Evolutionary conservation across 2,329 filamentous ascomycete genomes (phyloP), one percentile per base, ranked within the genome.

Genomic region (Fusarium pseudoanthophilum): DNA sequence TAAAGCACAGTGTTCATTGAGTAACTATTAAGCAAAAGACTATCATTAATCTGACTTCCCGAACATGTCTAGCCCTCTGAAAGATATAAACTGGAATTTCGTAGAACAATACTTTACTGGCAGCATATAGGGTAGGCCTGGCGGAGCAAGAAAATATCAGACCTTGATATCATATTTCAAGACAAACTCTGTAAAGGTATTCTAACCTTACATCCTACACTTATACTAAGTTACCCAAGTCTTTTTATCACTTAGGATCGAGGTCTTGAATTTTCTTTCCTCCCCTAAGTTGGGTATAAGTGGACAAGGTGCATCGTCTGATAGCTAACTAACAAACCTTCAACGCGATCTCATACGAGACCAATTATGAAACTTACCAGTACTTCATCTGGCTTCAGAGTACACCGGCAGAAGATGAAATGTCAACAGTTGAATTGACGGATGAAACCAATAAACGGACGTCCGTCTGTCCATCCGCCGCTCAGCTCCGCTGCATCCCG

Each of bases 401-500:
- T n/a, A 24, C 6, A 58, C 20, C 5, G 26, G 20, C 9, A 30
- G 40, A 36, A 36, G 40, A 48, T 8, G 9, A 36, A 49, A 30
- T 13, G 8, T 15, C 21, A 15, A n/a, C 18, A 42, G 10, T n/a
- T 37, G 20, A 28, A 26, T 37, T 30, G 24, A 64, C 43, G 39
- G 55, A 68, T 34, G 28, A 48, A 53, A 26, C 45, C 48, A 68
- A 46, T 37, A 64, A 60, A 55, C n/a, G 58, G 39, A 56, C 46
- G 46, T 56, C 62, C 58, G 58, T 64, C 30, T 52, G 55, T 64
- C 42, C 32, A 51, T 43, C 49, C 59, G 45, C 58, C 51, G 71
- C 52, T 30, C 28, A 68, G 62, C 67, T 72, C 64, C 64, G 72
- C 72, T 51, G 59, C 60, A 56, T 67, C 72, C 65, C 61, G 72